Evolutionary conservation across 257 asterid genomes (phyloP).

Genomic region (Gynochthodes officinalis): DNA sequence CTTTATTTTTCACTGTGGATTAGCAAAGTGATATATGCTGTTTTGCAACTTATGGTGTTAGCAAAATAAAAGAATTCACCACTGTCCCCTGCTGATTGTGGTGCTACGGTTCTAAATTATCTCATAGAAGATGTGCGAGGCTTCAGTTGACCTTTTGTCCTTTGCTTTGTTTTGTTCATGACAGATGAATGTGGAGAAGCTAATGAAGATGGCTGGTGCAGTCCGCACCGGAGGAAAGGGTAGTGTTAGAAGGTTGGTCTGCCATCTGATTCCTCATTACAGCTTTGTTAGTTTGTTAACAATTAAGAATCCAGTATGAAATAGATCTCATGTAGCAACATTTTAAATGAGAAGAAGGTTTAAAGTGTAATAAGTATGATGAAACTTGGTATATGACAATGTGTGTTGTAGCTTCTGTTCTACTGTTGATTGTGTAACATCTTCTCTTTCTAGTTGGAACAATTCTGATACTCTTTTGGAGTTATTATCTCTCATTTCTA

Average conservation of each 20-base stretch:
- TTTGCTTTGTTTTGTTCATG: background rate
- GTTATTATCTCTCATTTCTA: too few relatives aligned
- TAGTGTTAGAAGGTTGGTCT: slow-evolving; percentile 60
- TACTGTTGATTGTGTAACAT: background rate
- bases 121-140: background rate
- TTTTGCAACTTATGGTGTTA: too few relatives aligned
- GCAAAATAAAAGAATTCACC: background rate
- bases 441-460: background rate
- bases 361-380: background rate
- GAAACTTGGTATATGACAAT: background rate
- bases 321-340: background rate
- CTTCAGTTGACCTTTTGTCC: background rate
- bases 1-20: background rate
- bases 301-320: background rate
- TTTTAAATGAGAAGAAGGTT: background rate
- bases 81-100: background rate
- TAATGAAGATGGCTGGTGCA: slow-evolving; percentile 74
- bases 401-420: background rate
- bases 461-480: background rate
- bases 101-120: background rate
- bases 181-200: slow-evolving; percentile 80
- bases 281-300: background rate
- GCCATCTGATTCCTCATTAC: background rate
- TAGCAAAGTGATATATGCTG: too few relatives aligned
- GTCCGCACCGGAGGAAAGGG: slow-evolving; percentile 85